phyloP scores from a whole-genome alignment of 768 basidiomycete genomes.

The Hericium erinaceus region DNA sequence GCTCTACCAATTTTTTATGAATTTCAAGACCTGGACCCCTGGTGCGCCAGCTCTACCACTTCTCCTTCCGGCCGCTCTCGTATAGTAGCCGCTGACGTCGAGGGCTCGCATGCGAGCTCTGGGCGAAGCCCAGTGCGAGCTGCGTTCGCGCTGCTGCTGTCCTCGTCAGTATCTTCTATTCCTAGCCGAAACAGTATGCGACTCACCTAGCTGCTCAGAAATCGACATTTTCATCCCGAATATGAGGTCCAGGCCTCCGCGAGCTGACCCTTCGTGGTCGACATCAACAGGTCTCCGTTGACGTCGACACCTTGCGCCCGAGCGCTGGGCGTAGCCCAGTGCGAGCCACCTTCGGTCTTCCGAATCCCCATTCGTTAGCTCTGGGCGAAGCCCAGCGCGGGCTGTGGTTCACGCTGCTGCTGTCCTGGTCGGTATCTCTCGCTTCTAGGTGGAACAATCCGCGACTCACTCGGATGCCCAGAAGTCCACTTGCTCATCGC shows the following conservation, averaged over 20 bases:
- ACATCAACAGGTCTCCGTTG: too few relatives aligned
- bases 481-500: not conserved
- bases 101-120: too few relatives aligned
- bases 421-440: not conserved
- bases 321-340: too few relatives aligned
- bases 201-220: not conserved
- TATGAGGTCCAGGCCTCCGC: not conserved
- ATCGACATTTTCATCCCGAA: not conserved
- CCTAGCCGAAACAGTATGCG: not conserved
- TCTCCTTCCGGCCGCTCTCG: not conserved
- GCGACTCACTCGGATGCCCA: not conserved
- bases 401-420: not conserved
- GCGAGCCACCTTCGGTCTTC: too few relatives aligned
- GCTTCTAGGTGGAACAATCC: not conserved
- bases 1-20: too few relatives aligned
- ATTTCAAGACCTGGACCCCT: not conserved
- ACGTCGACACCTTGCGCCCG: too few relatives aligned
- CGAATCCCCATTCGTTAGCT: too few relatives aligned
- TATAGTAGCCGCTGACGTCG: too few relatives aligned
- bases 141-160: not conserved
- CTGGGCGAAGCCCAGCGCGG: too few relatives aligned
- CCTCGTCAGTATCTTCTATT: not conserved
- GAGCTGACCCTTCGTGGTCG: not conserved
- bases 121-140: not conserved
- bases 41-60: not conserved